Base-by-base conservation (phyloP, 2,329 filamentous ascomycete genomes). In the Botryotinia calthae region DNA sequence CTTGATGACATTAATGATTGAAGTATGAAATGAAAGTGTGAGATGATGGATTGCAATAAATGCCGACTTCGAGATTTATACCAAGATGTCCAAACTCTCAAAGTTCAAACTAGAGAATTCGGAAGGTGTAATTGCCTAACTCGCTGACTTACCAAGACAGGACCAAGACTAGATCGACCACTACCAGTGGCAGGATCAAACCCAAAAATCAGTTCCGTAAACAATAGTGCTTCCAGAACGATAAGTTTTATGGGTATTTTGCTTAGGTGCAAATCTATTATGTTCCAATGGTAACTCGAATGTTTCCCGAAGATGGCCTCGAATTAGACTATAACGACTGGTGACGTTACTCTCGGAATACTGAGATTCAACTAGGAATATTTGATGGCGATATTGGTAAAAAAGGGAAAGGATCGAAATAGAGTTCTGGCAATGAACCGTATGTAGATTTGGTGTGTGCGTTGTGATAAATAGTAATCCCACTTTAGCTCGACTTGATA, bases 371-470 rank as follows among this genome's bases (percentile, higher is more conserved):
- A 68, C 48, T 42, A 56, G 64, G 34, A 42, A 54, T 28, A 51
- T 42, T 42, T 28, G 37, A 56, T 67, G 65, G 65, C 28, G 65
- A 31, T 67, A 31, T 42, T 56, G 48, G n/a, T 37, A 54, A 25
- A 66, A 54, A 54, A 68, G 54, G 34, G 48, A 56, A 68, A 68
- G 34, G 28, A 58, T 25, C 51, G 51, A 56, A 67, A 56, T 31
- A 31, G 16, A 18, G 18, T 42, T 67, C 34, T 28, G 31, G 34
- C 48, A 40, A 40, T 42, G n/a, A 20, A 51, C 37, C 34, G 34
- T 31, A 56, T 68, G 28, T 42, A 56, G 48, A 25, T 22, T 16
- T 44, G 9, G 37, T 28, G 48, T 54, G 34, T 67, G 34, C 28
- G 51, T 12, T 46, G 44, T 51, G 25, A 40, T 56, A 28, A 42